Conservation (phyloP, 352 stramenopile genomes). For the Globisporangium polare region DNA sequence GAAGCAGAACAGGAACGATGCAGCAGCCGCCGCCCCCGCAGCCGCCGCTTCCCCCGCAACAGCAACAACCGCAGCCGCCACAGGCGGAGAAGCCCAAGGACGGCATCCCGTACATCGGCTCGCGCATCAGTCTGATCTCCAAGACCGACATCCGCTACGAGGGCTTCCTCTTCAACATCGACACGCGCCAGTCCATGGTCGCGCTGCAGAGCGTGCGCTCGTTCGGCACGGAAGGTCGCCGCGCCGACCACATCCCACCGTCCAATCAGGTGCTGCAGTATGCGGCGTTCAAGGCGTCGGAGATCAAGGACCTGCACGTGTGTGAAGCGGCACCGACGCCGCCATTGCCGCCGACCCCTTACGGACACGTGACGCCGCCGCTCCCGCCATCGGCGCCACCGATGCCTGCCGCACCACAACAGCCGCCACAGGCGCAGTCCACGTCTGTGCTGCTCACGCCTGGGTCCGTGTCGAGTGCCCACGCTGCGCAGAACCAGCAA, state of each 20-base stretch:
- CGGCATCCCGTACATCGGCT: conserved; percentile 80
- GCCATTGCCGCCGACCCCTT: conserved; percentile 6
- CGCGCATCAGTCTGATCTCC: conserved; percentile 78
- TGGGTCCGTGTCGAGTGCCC: conserved; percentile 39
- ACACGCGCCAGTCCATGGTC: conserved; percentile 80
- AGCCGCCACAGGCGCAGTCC: conserved; percentile 13
- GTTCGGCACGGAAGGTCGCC: conserved; percentile 80
- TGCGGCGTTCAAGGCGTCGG: conserved; percentile 75
- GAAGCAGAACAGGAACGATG: neutral
- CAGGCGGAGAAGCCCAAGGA: conserved; percentile 25
- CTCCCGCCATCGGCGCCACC: conserved; percentile 24
- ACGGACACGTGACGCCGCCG: conserved; percentile 16
- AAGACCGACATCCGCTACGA: conserved; percentile 89
- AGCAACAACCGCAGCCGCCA: conserved; percentile 1
- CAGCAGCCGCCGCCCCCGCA: conserved; percentile 17
- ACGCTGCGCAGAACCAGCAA: conserved; percentile 17
- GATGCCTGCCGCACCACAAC: conserved; percentile 10
- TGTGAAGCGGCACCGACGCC: conserved; percentile 60
- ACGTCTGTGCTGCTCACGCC: conserved; percentile 52
- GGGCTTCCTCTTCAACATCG: conserved; percentile 84
- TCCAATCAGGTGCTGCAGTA: conserved; percentile 77
- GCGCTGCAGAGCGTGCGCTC: conserved; percentile 77
- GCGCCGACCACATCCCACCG: conserved; percentile 61
- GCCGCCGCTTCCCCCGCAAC: conserved; percentile 11
- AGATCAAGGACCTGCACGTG: conserved; percentile 86